Percentiles rank a stretch among this genome's conserved stretches.
These are phyloP conservation scores for Lentinula novae-zelandiae DNA, from an alignment of 1,284 basidiomycete genomes.

Conservation along the genomic window DNA sequence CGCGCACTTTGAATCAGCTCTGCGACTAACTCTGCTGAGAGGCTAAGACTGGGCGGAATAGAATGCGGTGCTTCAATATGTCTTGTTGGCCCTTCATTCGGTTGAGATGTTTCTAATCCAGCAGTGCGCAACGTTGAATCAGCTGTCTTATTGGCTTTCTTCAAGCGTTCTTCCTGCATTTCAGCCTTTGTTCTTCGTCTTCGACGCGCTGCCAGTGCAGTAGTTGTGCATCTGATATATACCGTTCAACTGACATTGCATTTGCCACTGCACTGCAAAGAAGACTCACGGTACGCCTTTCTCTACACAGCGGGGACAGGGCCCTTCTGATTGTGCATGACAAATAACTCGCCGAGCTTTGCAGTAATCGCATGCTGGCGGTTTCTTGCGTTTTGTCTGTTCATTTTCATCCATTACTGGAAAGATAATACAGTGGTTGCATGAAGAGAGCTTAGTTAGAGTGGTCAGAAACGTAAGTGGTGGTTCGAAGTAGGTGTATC, in stretches of 20 bases:
- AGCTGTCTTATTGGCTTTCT: background rate
- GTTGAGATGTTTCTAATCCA: too few relatives aligned
- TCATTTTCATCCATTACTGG: too few relatives aligned
- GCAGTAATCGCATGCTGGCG: background rate
- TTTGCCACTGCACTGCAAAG: background rate
- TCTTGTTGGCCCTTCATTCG: too few relatives aligned
- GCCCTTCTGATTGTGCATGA: background rate
- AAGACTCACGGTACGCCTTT: background rate
- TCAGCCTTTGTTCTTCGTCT: background rate
- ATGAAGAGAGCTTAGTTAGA: too few relatives aligned
- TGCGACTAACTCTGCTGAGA: background rate
- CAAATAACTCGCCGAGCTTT: slow-evolving; percentile 1
- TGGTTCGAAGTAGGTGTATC: too few relatives aligned
- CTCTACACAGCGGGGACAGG: slow-evolving; percentile 2
- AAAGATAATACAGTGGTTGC: too few relatives aligned
- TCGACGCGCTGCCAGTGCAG: background rate
- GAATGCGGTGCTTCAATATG: background rate
- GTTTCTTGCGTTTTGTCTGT: background rate
- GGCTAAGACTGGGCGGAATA: background rate
- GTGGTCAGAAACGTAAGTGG: too few relatives aligned
- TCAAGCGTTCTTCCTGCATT: background rate
- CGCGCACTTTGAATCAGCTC: background rate
- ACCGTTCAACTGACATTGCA: background rate
- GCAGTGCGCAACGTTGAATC: too few relatives aligned
- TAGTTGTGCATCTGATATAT: background rate